Percentiles rank a stretch among this genome's conserved stretches.
Conservation (phyloP, 83 land plant genomes). For the Picea abies region DNA sequence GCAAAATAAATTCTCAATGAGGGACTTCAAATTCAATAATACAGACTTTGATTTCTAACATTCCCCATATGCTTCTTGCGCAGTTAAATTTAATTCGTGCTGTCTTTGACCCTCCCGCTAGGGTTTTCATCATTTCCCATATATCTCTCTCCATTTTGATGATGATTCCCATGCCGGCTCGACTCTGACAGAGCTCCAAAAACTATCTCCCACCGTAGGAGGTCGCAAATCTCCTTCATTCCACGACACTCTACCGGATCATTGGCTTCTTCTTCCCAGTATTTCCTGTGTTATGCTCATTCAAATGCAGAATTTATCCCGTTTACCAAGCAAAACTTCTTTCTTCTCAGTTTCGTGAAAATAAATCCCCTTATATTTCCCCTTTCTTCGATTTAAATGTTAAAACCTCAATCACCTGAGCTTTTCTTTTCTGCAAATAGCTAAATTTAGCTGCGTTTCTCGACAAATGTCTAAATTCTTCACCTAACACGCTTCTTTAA, state of each 20-base stretch:
- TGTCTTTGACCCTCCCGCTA: background rate
- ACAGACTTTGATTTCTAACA: constrained; percentile 3
- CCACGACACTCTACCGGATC: background rate
- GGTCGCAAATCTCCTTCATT: constrained; percentile 1
- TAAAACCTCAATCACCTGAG: constrained; percentile 1
- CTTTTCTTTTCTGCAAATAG: background rate
- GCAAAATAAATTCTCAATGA: constrained; percentile 3
- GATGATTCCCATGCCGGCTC: background rate
- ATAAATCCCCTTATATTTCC: background rate
- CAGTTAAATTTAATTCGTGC: background rate
- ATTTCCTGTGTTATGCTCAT: background rate
- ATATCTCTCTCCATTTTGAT: background rate
- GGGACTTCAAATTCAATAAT: background rate
- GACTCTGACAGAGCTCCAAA: background rate
- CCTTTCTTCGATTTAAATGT: background rate
- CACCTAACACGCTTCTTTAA: background rate
- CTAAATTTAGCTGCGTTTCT: background rate
- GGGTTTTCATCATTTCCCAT: constrained; percentile 10
- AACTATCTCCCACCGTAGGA: too few species aligned
- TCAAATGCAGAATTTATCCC: background rate
- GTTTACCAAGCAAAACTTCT: background rate
- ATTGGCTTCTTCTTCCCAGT: too few species aligned
- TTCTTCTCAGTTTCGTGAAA: background rate
- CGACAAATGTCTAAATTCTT: background rate
- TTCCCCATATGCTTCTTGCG: background rate